Evolutionary conservation across 2,329 filamentous ascomycete species (phyloP).

Genomic region (Cytospora chrysosperma): DNA sequence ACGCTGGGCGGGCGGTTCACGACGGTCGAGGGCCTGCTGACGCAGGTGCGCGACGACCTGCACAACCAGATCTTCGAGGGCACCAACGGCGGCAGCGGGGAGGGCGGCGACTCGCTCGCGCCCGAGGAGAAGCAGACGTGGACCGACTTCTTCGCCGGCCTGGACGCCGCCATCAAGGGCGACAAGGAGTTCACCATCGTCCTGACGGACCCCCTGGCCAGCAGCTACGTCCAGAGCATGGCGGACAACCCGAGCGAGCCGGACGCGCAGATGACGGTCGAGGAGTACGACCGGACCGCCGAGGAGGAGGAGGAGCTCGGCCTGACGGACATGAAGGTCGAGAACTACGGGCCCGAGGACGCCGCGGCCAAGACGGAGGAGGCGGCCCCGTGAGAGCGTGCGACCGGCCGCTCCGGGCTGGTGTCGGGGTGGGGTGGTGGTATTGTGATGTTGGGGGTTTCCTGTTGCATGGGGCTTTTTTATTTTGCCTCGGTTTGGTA

Average conservation of each 20-base stretch:
- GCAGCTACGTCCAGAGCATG: slow-evolving; percentile 90
- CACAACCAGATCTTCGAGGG: slow-evolving; percentile 83
- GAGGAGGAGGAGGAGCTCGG: slow-evolving; percentile 95
- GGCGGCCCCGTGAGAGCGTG: slow-evolving; percentile 13
- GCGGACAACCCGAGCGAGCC: slow-evolving; percentile 66
- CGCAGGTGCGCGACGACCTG: slow-evolving; percentile 88
- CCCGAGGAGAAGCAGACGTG: slow-evolving; percentile 67
- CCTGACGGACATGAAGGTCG: slow-evolving; percentile 86
- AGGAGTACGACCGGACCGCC: slow-evolving; percentile 82
- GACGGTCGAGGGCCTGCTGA: slow-evolving; percentile 90
- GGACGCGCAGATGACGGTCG: slow-evolving; percentile 77
- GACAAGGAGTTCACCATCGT: slow-evolving; percentile 79
- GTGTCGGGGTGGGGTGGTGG: no score
- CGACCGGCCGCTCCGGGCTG: no score
- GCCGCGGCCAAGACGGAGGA: slow-evolving; percentile 30
- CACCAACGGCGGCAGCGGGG: slow-evolving; percentile 56
- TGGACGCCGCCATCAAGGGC: slow-evolving; percentile 77
- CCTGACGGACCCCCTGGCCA: slow-evolving; percentile 83
- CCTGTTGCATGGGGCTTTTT: no score
- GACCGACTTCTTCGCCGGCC: slow-evolving; percentile 74
- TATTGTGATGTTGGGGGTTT: not conserved
- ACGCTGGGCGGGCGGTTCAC: slow-evolving; percentile 96
- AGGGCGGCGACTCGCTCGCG: slow-evolving; percentile 77
- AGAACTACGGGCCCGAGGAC: slow-evolving; percentile 69
- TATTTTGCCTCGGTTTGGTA: not conserved